Percentiles rank a stretch among this genome's conserved stretches.
Evolutionary conservation across 768 basidiomycete genomes (phyloP).

Genomic region (Gymnopilus dilepis): DNA sequence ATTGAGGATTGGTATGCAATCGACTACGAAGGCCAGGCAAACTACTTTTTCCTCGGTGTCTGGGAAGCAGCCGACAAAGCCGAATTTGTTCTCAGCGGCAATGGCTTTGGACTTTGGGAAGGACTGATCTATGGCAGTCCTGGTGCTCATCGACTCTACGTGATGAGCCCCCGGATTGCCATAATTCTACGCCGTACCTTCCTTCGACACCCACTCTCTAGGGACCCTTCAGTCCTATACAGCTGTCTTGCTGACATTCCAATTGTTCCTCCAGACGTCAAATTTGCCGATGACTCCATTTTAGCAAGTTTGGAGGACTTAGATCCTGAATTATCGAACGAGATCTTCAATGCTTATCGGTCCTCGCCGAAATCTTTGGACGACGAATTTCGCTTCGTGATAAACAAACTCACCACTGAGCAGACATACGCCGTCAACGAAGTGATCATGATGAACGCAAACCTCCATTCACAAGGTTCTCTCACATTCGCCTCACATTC

Average conservation of each 20-base stretch:
- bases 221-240: slow-evolving; percentile 25
- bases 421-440: slow-evolving; percentile 37
- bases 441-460: slow-evolving; percentile 32
- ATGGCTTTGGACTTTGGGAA: slow-evolving; percentile 40
- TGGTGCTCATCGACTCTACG: slow-evolving; percentile 36
- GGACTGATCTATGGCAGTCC: slow-evolving; percentile 28
- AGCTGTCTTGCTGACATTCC: slow-evolving; percentile 32
- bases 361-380: slow-evolving; percentile 24
- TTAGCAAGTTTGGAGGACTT: slow-evolving; percentile 13
- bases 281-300: slow-evolving; percentile 17
- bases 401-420: slow-evolving; percentile 31
- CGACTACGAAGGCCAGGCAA: slow-evolving; percentile 33
- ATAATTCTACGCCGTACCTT: slow-evolving; percentile 33
- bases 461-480: slow-evolving; percentile 26
- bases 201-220: slow-evolving; percentile 18
- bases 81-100: slow-evolving; percentile 40
- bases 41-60: slow-evolving; percentile 37
- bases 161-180: slow-evolving; percentile 40
- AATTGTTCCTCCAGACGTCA: slow-evolving; percentile 19
- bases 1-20: slow-evolving; percentile 29
- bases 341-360: slow-evolving; percentile 25
- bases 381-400: slow-evolving; percentile 34
- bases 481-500: slow-evolving; percentile 31
- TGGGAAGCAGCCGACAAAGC: slow-evolving; percentile 38
- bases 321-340: slow-evolving; percentile 8